Conservation (phyloP, 2,329 filamentous ascomycete genomes). For the Aspergillus floridensis region DNA sequence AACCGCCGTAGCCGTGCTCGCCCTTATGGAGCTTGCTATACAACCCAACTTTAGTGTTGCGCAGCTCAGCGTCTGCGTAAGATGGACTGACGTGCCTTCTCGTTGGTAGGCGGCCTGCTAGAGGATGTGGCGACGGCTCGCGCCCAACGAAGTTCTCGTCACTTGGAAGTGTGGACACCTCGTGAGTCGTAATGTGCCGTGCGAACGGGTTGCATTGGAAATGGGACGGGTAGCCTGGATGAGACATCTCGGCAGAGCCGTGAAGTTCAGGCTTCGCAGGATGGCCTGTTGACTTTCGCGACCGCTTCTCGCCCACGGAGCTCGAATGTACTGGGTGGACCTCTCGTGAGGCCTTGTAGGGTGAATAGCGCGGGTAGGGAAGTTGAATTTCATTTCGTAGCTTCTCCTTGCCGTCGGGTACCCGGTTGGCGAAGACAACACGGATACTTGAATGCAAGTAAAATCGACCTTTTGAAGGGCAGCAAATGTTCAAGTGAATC, state of each 20-base stretch:
- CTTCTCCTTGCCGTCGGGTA: slow-evolving; percentile 92
- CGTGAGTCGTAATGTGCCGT: neutral
- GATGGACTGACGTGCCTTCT: slow-evolving; percentile 20
- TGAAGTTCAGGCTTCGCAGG: slow-evolving; percentile 12
- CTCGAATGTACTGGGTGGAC: slow-evolving; percentile 41
- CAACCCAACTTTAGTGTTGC: slow-evolving; percentile 31
- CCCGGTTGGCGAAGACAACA: slow-evolving; percentile 93
- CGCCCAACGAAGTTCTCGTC: neutral
- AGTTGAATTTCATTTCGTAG: slow-evolving; percentile 84
- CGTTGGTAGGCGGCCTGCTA: slow-evolving; percentile 19
- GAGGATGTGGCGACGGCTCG: slow-evolving; percentile 16
- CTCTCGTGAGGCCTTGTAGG: slow-evolving; percentile 68
- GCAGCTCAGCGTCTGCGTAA: slow-evolving; percentile 27
- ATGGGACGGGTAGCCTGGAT: slow-evolving; percentile 12
- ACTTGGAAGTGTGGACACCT: neutral
- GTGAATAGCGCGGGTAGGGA: slow-evolving; percentile 80
- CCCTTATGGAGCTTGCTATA: slow-evolving; percentile 70
- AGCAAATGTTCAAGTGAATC: slow-evolving; percentile 90
- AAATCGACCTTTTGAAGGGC: slow-evolving; percentile 74
- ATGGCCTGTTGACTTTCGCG: slow-evolving; percentile 57
- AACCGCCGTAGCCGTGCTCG: slow-evolving; percentile 62
- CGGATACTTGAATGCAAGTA: slow-evolving; percentile 90
- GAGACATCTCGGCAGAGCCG: neutral
- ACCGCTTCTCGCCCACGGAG: slow-evolving; percentile 60
- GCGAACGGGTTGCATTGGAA: neutral